These are phyloP conservation scores for Colletotrichum sidae DNA, from an alignment of 2,329 filamentous ascomycete genomes.

Conservation along the genomic window DNA sequence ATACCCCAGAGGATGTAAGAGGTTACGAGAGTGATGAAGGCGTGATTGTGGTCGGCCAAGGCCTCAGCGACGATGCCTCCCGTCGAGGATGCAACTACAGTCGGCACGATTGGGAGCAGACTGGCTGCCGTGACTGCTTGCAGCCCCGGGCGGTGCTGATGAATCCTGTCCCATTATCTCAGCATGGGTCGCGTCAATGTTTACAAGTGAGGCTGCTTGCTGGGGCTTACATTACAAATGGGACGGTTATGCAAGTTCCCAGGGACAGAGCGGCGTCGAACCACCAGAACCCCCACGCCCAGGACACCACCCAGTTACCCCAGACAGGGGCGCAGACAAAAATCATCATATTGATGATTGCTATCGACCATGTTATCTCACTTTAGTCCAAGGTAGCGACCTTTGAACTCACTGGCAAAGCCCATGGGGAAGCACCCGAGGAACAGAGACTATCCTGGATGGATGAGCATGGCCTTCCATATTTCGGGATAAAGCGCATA, in stretches of 20 bases:
- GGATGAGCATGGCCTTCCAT: constrained; percentile 73
- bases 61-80: constrained; percentile 57
- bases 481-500: constrained; percentile 75
- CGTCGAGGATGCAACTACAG: constrained; percentile 73
- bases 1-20: constrained; percentile 78
- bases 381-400: not conserved
- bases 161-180: constrained; percentile 43
- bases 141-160: constrained; percentile 58
- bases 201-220: too few species aligned
- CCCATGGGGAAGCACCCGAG: constrained; percentile 77
- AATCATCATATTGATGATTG: constrained; percentile 74
- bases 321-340: constrained; percentile 69
- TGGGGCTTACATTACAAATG: constrained; percentile 63
- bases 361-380: not conserved
- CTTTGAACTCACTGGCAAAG: constrained; percentile 61
- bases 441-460: constrained; percentile 76
- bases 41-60: constrained; percentile 22
- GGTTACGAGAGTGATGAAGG: constrained; percentile 66
- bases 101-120: constrained; percentile 74
- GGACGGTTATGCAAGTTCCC: constrained; percentile 65
- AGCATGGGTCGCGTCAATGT: too few species aligned
- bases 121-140: constrained; percentile 72
- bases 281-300: constrained; percentile 71
- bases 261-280: constrained; percentile 65
- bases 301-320: constrained; percentile 66